Evolutionary conservation across 2,329 filamentous ascomycete genomes (phyloP), one percentile per base, ranked within the genome.

Genomic region (Niveomyces coronatus): DNA sequence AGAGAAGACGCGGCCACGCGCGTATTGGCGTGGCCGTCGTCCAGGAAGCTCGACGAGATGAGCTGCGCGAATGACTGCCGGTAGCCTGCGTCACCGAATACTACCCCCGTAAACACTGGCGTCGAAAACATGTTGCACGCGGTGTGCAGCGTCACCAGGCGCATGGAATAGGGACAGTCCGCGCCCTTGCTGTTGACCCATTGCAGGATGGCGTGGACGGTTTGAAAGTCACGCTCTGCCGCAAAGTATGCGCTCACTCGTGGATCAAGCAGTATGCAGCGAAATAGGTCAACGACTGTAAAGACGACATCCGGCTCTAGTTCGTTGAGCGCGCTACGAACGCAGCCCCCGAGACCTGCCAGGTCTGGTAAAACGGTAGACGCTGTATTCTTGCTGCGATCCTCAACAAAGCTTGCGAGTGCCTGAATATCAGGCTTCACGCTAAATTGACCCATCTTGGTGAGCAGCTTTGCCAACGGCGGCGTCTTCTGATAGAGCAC

Each of bases 61-160:
- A 95, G 68, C 42, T 74, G 67, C 2, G 83, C 76, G 19, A 89
- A 63, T 0, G 75, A 66, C 2, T 63, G 55, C 5, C 76, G 71
- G 35, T 87, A 58, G 16, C 49, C 37, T 2, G 60, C 57, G 30
- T 71, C 62, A 2, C 61, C 56, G 6, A 83, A 63, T 8, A 88
- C 65, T 44, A 79, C 71, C 3, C 76, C 68, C 1, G 77, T 67
- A 50, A 82, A 93, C 1, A 94, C 65, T 0, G 76, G 71, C 1
- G 80, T 81, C 0, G 76, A 79, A 62, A 94, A 94, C 29, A 94
- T 66, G 51, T 94, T 95, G 61, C 86, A 93, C 2, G 76, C 71
- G 52, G 89, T 71, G 49, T 95, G 88, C 16, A 94, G 62, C 1
- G 85, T 82, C 13, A 94, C 85, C 2, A 95, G 75, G 11, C 86